phyloP scores from a whole-genome alignment of 2,329 filamentous ascomycete genomes.

The Blumeriella jaapii region DNA sequence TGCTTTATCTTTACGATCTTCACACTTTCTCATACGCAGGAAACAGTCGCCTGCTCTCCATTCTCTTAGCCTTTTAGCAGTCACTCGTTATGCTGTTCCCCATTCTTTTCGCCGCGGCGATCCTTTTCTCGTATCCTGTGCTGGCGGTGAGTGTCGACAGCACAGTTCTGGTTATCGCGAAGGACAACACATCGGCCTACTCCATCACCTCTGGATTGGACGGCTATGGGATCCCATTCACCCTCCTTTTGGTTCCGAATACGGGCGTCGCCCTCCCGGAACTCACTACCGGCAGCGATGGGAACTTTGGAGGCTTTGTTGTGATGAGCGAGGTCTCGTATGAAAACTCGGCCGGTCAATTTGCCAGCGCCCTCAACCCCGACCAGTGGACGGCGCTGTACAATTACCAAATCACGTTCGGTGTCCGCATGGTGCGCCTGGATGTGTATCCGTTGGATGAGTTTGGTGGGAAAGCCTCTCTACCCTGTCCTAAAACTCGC shows the following conservation, averaged over 20 bases:
- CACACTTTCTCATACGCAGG: too few species aligned
- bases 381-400: slow-evolving; percentile 46
- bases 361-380: slow-evolving; percentile 35
- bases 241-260: slow-evolving; percentile 41
- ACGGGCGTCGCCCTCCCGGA: slow-evolving; percentile 37
- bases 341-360: slow-evolving; percentile 28
- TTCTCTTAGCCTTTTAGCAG: slow-evolving; percentile 1
- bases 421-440: slow-evolving; percentile 48
- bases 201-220: slow-evolving; percentile 42
- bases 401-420: slow-evolving; percentile 44
- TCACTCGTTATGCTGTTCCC: slow-evolving; percentile 6
- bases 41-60: too few species aligned
- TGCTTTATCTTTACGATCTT: too few species aligned
- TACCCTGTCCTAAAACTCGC: neutral
- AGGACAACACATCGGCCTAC: slow-evolving; percentile 35
- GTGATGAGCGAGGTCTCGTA: slow-evolving; percentile 22
- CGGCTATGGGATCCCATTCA: slow-evolving; percentile 48
- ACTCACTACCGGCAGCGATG: slow-evolving; percentile 36
- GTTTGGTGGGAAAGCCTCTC: neutral
- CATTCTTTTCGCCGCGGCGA: slow-evolving; percentile 4
- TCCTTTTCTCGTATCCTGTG: slow-evolving; percentile 1
- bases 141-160: slow-evolving; percentile 15
- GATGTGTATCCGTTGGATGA: slow-evolving; percentile 31
- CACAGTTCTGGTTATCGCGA: slow-evolving; percentile 45
- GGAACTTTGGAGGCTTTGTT: slow-evolving; percentile 46